Percentiles rank a stretch among this genome's conserved stretches.
Conservation (phyloP, 78 protist species). For the Emiliania huxleyi region DNA sequence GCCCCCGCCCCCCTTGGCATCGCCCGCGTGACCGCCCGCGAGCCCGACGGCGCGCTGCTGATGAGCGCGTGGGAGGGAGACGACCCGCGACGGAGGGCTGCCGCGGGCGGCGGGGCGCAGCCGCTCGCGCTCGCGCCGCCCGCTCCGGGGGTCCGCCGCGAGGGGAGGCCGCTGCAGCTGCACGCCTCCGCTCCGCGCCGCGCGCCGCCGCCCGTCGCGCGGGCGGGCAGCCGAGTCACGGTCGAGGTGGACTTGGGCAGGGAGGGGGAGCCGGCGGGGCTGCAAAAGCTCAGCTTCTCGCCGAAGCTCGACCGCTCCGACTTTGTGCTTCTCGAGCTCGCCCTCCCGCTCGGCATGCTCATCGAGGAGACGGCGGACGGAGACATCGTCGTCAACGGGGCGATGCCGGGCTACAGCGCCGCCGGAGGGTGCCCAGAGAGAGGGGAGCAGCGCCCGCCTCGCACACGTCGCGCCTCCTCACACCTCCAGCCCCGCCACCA, state of each 20-base stretch:
- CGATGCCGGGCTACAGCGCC: not conserved
- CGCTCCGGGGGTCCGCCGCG: no score
- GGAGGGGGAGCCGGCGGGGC: not conserved
- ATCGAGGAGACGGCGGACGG: no score
- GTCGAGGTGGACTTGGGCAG: not conserved
- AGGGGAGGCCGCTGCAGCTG: no score
- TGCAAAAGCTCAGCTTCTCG: not conserved
- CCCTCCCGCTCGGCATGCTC: not conserved
- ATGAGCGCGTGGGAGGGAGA: not conserved
- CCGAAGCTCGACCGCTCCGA: not conserved
- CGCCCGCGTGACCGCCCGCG: not conserved
- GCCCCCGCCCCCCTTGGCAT: not conserved
- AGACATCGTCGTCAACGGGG: not conserved
- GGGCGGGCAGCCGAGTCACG: no score
- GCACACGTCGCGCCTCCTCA: no score
- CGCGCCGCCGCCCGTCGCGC: no score
- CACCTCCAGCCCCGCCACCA: no score
- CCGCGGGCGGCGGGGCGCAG: no score
- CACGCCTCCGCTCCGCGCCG: no score
- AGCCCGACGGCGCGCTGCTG: not conserved
- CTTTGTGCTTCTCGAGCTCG: not conserved
- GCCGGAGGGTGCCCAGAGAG: not conserved
- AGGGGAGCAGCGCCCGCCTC: not conserved
- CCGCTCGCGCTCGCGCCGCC: no score
- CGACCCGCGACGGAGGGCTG: no score